Base-by-base conservation (phyloP, 371 early-diverging fungal genomes). In the Scutellospora calospora region DNA sequence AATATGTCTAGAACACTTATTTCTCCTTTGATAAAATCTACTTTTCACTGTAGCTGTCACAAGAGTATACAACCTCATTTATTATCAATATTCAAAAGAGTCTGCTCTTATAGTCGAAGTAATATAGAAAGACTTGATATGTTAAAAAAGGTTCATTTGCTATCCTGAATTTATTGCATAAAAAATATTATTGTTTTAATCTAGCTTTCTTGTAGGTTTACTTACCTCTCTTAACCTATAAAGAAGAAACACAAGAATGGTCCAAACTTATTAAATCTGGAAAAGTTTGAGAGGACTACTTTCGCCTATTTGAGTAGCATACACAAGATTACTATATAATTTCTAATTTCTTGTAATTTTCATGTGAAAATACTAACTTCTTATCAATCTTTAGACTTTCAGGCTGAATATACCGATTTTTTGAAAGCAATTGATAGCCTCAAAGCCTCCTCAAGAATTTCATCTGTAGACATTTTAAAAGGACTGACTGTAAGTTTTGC, bases 231-330 rank as follows among this genome's bases (percentile, higher is more conserved):
- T 5, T 63, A 14, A 63, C 31, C n/a, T 22, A 22, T 62, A 16
- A 76, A 49, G 49, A 77, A 51, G 76, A 27, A 8, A 25, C 49
- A 45, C 60, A 76, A 27, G 62, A 63, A 76, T 62, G 16, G 20
- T 2, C 8, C 5, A 49, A 77, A 41, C 77, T 77, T 62, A 16
- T n/a, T 49, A 27, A 35, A 27, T 77, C 49, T 41, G 77, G 45
- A 29, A 76, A 49, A 33, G 49, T 62, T 41, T 77, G 49, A 51
- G 51, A 76, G 62, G 62, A 77, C 27, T 77, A 77, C 27, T 77
- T 77, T 77, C 65, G 12, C 41, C 77, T 63, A 45, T 62, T 76
- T 76, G 77, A 76, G 62, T 77, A 63, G 65, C 60, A 20, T 45
- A 49, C 49, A 45, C 49, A 77, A n/a, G 65, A 63, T 77, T 77